Evolutionary conservation across 768 basidiomycete genomes (phyloP).

Genomic region (Porphyrellus cyaneotinctus): DNA sequence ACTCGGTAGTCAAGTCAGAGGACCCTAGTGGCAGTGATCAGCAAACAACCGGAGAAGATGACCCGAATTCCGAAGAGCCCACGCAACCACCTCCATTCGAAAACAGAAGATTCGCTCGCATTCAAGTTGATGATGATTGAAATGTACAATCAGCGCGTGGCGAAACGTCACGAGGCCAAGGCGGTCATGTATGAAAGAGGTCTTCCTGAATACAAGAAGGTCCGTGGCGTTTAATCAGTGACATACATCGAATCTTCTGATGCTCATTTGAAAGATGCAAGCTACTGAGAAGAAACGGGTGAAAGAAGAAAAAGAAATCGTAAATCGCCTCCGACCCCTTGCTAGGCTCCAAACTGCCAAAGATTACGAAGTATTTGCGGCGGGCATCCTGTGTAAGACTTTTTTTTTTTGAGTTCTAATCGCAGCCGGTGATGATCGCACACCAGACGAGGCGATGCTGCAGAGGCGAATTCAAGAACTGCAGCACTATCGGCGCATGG

Average conservation of each 20-base stretch:
- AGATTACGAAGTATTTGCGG: slow-evolving; percentile 84
- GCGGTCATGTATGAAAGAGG: slow-evolving; percentile 89
- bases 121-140: slow-evolving; percentile 89
- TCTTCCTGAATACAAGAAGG: slow-evolving; percentile 92
- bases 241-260: neutral
- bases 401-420: neutral
- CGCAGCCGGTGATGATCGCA: neutral
- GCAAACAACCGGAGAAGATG: slow-evolving; percentile 47
- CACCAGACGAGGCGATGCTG: slow-evolving; percentile 77
- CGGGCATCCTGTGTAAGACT: slow-evolving; percentile 88
- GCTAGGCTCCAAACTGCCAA: slow-evolving; percentile 85
- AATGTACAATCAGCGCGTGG: slow-evolving; percentile 86
- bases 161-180: slow-evolving; percentile 81
- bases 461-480: slow-evolving; percentile 90
- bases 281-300: slow-evolving; percentile 86
- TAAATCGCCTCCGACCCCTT: slow-evolving; percentile 87
- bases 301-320: slow-evolving; percentile 88
- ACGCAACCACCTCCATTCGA: slow-evolving; percentile 77
- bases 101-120: slow-evolving; percentile 71
- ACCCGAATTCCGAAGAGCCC: slow-evolving; percentile 58
- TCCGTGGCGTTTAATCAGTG: slow-evolving; percentile 29
- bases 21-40: slow-evolving; percentile 38
- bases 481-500: slow-evolving; percentile 85
- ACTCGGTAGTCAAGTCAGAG: slow-evolving; percentile 37
- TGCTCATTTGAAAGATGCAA: slow-evolving; percentile 60